A percentile compares a stretch with the other conserved stretches of the same genome.
phyloP scores from a whole-genome alignment of 2,329 filamentous ascomycete species.

The Hirsutella minnesotensis region DNA sequence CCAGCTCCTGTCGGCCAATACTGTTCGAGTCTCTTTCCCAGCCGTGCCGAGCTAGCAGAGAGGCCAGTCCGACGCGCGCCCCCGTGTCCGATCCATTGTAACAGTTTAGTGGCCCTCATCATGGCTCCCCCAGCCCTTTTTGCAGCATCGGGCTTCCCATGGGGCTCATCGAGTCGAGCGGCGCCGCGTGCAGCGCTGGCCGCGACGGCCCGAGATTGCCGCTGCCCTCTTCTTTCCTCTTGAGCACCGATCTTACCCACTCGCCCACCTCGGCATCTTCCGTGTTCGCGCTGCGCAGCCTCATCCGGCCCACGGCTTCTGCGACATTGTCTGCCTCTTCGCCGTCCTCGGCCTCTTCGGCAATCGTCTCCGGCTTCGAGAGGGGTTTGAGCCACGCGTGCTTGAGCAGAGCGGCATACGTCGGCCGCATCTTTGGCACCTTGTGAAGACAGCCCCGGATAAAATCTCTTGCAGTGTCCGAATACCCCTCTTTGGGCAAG shows the following conservation, averaged over 20 bases:
- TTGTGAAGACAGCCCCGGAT: slow-evolving; percentile 87
- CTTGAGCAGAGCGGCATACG: slow-evolving; percentile 77
- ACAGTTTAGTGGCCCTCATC: background rate
- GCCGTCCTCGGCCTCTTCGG: slow-evolving; percentile 56
- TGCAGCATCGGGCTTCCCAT: slow-evolving; percentile 24
- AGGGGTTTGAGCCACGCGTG: slow-evolving; percentile 78
- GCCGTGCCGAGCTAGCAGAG: too few species aligned
- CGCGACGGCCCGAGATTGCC: slow-evolving; percentile 39
- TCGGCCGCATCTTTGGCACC: slow-evolving; percentile 82
- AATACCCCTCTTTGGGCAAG: slow-evolving; percentile 69
- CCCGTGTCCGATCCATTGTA: too few species aligned
- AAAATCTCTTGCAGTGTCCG: slow-evolving; percentile 71
- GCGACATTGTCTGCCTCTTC: slow-evolving; percentile 32
- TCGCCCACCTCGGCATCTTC: slow-evolving; percentile 73
- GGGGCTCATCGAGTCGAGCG: slow-evolving; percentile 61
- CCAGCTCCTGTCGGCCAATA: slow-evolving; percentile 4
- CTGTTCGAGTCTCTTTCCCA: too few species aligned
- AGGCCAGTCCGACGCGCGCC: too few species aligned
- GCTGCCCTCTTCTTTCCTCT: slow-evolving; percentile 39
- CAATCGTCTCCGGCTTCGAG: slow-evolving; percentile 63
- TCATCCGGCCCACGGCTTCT: slow-evolving; percentile 31
- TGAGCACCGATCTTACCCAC: slow-evolving; percentile 69
- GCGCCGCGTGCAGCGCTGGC: slow-evolving; percentile 79
- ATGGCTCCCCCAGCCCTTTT: background rate
- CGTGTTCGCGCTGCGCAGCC: slow-evolving; percentile 23